Evolutionary conservation across 805 yeast genomes (phyloP).

Genomic region (Debaryomyces tyrocola): DNA sequence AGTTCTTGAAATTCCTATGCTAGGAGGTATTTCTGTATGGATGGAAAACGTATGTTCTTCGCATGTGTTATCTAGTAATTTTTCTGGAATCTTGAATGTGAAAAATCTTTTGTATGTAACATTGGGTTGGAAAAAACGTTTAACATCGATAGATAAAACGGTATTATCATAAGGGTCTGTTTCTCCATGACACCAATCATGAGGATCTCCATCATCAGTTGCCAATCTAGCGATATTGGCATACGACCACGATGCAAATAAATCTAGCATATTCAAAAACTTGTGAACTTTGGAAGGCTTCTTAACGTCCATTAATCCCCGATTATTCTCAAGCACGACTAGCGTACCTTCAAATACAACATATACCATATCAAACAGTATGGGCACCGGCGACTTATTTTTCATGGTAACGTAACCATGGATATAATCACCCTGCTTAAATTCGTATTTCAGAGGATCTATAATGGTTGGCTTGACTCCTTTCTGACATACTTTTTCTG

Average conservation of each 20-base stretch:
- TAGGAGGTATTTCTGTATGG: slow-evolving; percentile 39
- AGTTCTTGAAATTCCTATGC: slow-evolving; percentile 32
- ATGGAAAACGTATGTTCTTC: slow-evolving; percentile 31
- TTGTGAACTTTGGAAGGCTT: slow-evolving; percentile 31
- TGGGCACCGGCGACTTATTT: slow-evolving; percentile 29
- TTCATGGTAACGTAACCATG: slow-evolving; percentile 43
- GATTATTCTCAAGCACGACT: slow-evolving; percentile 23
- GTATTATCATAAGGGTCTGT: slow-evolving; percentile 42
- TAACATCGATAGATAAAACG: slow-evolving; percentile 33
- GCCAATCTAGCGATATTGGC: slow-evolving; percentile 41
- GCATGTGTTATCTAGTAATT: slow-evolving; percentile 41
- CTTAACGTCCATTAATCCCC: slow-evolving; percentile 22
- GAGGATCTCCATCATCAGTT: slow-evolving; percentile 41
- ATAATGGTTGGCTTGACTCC: slow-evolving; percentile 36
- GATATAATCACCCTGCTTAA: slow-evolving; percentile 41
- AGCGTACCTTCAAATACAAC: slow-evolving; percentile 42
- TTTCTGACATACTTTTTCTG: slow-evolving; percentile 39
- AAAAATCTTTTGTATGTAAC: slow-evolving; percentile 42
- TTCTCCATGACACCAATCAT: slow-evolving; percentile 48
- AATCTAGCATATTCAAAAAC: slow-evolving; percentile 43
- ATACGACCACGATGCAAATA: slow-evolving; percentile 45
- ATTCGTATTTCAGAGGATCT: slow-evolving; percentile 33
- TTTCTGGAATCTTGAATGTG: slow-evolving; percentile 42
- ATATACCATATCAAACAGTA: slow-evolving; percentile 45
- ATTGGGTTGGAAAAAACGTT: slow-evolving; percentile 36